phyloP scores from a whole-genome alignment of 1,284 basidiomycete genomes.

The Leccinum solheimii region DNA sequence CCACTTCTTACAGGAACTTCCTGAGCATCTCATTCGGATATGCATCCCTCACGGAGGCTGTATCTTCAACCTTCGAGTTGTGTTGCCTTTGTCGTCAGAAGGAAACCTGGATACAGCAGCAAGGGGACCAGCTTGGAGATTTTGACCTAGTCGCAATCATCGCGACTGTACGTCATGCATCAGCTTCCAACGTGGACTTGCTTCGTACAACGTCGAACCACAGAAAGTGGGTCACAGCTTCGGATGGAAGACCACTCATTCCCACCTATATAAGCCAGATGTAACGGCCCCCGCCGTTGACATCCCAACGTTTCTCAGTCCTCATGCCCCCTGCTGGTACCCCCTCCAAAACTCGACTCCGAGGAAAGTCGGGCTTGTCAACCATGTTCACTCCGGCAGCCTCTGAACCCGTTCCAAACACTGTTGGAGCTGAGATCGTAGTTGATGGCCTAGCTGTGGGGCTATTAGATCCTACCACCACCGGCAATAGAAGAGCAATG shows the following conservation, averaged over 20 bases:
- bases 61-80: not conserved
- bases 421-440: not conserved
- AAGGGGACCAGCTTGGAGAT: not conserved
- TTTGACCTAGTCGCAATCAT: not conserved
- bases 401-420: not conserved
- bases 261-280: not conserved
- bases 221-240: not conserved
- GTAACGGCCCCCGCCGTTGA: not conserved
- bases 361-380: not conserved
- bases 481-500: not conserved
- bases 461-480: constrained; percentile 35
- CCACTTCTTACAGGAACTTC: not conserved
- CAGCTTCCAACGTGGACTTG: not conserved
- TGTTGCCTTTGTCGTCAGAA: not conserved
- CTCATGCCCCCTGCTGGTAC: not conserved
- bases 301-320: not conserved
- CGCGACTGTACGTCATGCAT: not conserved
- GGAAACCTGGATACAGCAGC: not conserved
- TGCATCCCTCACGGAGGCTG: not conserved
- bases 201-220: not conserved
- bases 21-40: not conserved
- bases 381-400: not conserved
- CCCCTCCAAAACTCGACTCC: not conserved
- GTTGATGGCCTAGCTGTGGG: constrained; percentile 36
- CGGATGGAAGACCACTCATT: not conserved